phyloP scores from a whole-genome alignment of 148 eudicot genomes.

The Euryodendron excelsum region DNA sequence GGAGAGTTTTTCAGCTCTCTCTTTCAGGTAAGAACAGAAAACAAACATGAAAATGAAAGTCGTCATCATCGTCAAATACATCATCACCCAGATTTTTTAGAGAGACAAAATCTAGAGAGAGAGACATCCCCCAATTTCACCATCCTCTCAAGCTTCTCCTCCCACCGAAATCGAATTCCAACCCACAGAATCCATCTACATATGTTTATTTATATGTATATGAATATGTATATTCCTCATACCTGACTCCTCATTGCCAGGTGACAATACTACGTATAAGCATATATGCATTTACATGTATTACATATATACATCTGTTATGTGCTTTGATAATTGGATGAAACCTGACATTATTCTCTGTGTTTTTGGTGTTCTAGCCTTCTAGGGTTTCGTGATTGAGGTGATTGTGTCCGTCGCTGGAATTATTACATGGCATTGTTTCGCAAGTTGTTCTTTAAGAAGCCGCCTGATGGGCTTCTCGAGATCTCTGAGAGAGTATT shows the following conservation, averaged over 20 bases:
- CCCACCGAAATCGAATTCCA: neutral
- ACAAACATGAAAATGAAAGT: neutral
- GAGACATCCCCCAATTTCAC: neutral
- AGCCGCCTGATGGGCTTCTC: slow-evolving; percentile 89
- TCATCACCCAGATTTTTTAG: neutral
- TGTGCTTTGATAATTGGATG: neutral
- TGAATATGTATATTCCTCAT: too few species aligned
- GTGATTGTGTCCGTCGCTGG: neutral
- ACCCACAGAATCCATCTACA: neutral
- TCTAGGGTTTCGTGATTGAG: slow-evolving; percentile 12
- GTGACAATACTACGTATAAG: neutral
- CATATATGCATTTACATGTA: neutral
- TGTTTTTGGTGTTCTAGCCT: slow-evolving; percentile 11
- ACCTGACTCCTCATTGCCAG: neutral
- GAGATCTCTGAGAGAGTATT: slow-evolving; percentile 84
- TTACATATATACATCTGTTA: neutral
- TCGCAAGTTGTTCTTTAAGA: slow-evolving; percentile 70
- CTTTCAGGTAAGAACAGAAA: neutral
- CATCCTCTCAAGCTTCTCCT: neutral
- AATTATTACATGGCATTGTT: slow-evolving; percentile 48
- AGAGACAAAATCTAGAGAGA: neutral
- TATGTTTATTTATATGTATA: too few species aligned
- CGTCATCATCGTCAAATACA: neutral
- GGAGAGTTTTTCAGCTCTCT: neutral
- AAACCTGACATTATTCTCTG: neutral